These are phyloP conservation scores for Boletus mariae DNA, from an alignment of 1,284 basidiomycete genomes.

Conservation along the genomic window DNA sequence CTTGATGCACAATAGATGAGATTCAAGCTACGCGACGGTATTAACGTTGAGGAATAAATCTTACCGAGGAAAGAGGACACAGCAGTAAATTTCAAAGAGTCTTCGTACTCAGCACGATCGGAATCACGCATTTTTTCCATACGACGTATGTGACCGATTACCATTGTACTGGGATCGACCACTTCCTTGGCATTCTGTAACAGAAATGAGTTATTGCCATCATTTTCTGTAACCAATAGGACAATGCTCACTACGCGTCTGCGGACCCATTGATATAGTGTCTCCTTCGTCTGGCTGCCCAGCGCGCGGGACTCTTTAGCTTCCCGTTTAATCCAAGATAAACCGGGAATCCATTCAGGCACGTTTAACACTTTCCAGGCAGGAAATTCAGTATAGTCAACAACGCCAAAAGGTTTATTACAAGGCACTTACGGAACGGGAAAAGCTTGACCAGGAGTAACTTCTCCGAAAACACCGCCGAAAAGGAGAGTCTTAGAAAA, in stretches of 20 bases:
- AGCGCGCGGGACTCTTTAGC: conserved; percentile 4
- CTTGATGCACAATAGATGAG: not conserved
- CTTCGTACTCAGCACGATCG: not conserved
- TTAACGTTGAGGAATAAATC: not conserved
- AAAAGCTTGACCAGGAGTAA: not conserved
- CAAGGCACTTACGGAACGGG: not conserved
- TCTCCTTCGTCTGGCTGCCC: conserved; percentile 4
- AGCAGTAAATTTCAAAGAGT: not conserved
- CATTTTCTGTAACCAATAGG: not conserved
- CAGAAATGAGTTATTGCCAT: not conserved
- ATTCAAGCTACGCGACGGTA: not conserved
- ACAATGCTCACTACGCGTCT: conserved; percentile 5
- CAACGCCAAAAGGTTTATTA: not conserved
- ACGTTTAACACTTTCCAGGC: conserved; percentile 15
- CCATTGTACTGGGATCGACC: not conserved
- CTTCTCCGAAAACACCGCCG: not conserved
- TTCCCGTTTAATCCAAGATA: conserved; percentile 11
- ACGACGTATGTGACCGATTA: not conserved
- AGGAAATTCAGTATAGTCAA: not conserved
- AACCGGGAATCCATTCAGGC: conserved; percentile 23
- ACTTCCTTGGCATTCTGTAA: not conserved
- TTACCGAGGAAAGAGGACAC: not conserved
- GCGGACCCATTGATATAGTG: conserved; percentile 11
- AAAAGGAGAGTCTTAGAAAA: not conserved
- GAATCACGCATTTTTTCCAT: not conserved